A percentile compares a stretch with the other conserved stretches of the same genome.
These are phyloP conservation scores for Cicer chorassanicum DNA, from an alignment of 306 rosid genomes.

Conservation along the genomic window DNA sequence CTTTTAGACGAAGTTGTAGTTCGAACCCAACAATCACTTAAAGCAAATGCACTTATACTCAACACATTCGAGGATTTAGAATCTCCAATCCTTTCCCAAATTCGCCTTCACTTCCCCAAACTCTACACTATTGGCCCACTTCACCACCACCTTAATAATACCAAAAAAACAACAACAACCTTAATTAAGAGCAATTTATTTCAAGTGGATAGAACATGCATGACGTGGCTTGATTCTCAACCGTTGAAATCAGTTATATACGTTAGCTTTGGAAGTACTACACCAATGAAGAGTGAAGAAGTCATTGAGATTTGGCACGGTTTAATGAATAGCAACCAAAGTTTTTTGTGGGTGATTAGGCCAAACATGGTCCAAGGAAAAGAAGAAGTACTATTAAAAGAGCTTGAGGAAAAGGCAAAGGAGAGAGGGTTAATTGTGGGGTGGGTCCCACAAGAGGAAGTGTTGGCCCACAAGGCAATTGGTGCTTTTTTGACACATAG, in stretches of 20 bases:
- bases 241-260: slow-evolving; percentile 52
- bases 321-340: slow-evolving; percentile 53
- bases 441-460: slow-evolving; percentile 72
- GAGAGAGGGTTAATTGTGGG: slow-evolving; percentile 52
- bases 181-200: background rate
- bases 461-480: slow-evolving; percentile 52
- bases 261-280: slow-evolving; percentile 60
- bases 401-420: slow-evolving; percentile 46
- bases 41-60: slow-evolving; percentile 51
- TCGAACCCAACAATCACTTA: slow-evolving; percentile 22
- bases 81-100: slow-evolving; percentile 43
- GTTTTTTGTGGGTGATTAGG: slow-evolving; percentile 63
- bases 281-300: background rate
- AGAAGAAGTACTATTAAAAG: slow-evolving; percentile 22
- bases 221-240: slow-evolving; percentile 64
- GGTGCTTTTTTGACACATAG: slow-evolving; percentile 62
- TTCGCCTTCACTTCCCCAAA: slow-evolving; percentile 43
- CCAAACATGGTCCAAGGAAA: slow-evolving; percentile 32
- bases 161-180: background rate
- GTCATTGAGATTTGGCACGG: slow-evolving; percentile 67
- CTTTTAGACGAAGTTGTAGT: background rate
- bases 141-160: slow-evolving; percentile 46
- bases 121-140: slow-evolving; percentile 61
- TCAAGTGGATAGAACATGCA: slow-evolving; percentile 51
- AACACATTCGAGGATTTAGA: slow-evolving; percentile 78